Evolutionary conservation across 169 alveolate species (phyloP).

Genomic region (Theileria orientalis): DNA sequence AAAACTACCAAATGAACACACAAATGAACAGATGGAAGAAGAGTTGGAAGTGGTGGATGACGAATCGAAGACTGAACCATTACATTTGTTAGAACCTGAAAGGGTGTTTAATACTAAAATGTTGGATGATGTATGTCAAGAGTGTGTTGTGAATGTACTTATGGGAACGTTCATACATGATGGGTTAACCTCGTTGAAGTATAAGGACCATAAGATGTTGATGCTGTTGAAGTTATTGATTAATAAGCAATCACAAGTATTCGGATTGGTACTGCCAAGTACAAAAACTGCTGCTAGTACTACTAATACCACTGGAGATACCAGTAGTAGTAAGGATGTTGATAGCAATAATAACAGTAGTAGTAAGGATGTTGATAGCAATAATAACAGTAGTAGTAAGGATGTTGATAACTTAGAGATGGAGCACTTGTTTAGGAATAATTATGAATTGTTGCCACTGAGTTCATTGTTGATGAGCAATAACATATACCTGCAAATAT

Average conservation of each 20-base stretch:
- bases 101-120: too few relatives aligned
- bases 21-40: neutral
- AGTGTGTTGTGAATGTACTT: slow-evolving; percentile 37
- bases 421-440: too few relatives aligned
- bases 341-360: neutral
- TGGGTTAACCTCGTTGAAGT: slow-evolving; percentile 21
- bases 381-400: neutral
- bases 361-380: neutral
- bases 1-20: neutral
- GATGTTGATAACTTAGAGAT: neutral
- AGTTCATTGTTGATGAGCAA: neutral
- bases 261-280: too few relatives aligned
- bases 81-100: neutral
- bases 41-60: neutral
- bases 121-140: too few relatives aligned
- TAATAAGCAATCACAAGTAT: slow-evolving; percentile 3
- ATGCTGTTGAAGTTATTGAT: slow-evolving; percentile 33
- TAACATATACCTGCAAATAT: slow-evolving; percentile 1
- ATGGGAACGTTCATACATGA: slow-evolving; percentile 50
- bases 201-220: slow-evolving; percentile 20
- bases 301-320: too few relatives aligned
- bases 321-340: too few relatives aligned
- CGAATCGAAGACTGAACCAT: neutral
- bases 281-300: too few relatives aligned
- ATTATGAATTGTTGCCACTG: too few relatives aligned